Conservation (phyloP, 2,329 filamentous ascomycete genomes). For the Ploettnerulaceae sp. region DNA sequence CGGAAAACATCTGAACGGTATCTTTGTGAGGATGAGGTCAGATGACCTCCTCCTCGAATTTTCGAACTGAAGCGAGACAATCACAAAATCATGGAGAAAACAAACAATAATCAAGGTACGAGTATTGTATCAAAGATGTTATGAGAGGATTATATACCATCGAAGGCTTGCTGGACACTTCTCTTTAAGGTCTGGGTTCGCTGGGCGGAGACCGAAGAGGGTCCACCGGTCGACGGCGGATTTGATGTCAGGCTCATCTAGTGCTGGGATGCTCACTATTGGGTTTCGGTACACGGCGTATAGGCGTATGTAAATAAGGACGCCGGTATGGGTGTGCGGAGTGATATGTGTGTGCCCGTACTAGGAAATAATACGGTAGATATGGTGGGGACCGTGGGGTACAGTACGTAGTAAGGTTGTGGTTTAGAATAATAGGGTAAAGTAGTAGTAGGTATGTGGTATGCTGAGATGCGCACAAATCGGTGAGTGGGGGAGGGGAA, state of each 20-base stretch:
- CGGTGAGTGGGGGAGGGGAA: no score
- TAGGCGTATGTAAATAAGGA: no score
- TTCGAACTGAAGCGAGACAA: neutral
- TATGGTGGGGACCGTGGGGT: no score
- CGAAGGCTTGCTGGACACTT: slow-evolving; percentile 56
- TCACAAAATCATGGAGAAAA: slow-evolving; percentile 8
- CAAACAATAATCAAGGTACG: slow-evolving; percentile 17
- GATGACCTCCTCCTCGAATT: slow-evolving; percentile 8
- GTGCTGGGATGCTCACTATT: neutral
- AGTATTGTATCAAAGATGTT: slow-evolving; percentile 7
- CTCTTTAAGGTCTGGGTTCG: slow-evolving; percentile 49
- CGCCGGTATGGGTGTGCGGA: no score
- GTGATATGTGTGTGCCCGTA: no score
- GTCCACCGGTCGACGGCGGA: slow-evolving; percentile 33
- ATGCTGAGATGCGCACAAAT: no score
- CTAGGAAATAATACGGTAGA: no score
- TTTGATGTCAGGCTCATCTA: slow-evolving; percentile 32
- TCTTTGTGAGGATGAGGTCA: slow-evolving; percentile 7
- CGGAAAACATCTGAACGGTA: slow-evolving; percentile 30
- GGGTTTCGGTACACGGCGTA: neutral
- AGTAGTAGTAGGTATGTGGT: no score
- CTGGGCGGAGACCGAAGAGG: slow-evolving; percentile 28
- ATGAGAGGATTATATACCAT: slow-evolving; percentile 42
- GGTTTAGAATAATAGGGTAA: no score
- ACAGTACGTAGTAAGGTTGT: no score